phyloP scores from a whole-genome alignment of 371 early-diverging fungal species.

The Capniomyces stellatus region DNA sequence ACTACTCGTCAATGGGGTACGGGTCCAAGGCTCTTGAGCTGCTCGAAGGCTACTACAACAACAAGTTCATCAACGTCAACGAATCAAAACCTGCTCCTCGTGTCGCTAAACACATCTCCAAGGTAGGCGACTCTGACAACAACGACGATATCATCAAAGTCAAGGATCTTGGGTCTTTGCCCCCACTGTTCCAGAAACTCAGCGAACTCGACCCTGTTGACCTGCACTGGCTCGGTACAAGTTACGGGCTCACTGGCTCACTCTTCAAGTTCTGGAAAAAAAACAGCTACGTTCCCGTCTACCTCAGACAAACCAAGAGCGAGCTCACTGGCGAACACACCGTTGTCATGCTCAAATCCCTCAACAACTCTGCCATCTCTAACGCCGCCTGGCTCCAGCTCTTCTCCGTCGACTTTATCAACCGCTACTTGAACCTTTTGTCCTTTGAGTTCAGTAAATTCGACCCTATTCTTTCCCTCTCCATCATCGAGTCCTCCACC shows the following conservation, averaged over 20 bases:
- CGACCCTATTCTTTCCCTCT: conserved; percentile 56
- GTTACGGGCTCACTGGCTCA: conserved; percentile 78
- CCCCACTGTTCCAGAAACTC: conserved; percentile 67
- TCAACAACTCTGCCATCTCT: conserved; percentile 20
- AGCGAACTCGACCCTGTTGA: conserved; percentile 57
- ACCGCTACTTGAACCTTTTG: conserved; percentile 66
- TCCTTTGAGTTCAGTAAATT: conserved; percentile 80
- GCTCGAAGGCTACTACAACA: conserved; percentile 72
- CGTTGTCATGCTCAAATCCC: conserved; percentile 80
- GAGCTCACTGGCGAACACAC: conserved; percentile 97
- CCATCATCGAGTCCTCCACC: conserved; percentile 48
- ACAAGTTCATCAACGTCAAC: conserved; percentile 46
- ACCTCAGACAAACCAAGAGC: conserved; percentile 91
- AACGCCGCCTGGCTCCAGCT: conserved; percentile 41
- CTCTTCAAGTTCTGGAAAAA: conserved; percentile 97
- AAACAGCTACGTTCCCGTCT: conserved; percentile 79
- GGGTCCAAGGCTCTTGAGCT: conserved; percentile 76
- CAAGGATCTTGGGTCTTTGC: conserved; percentile 75
- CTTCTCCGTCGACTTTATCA: conserved; percentile 77
- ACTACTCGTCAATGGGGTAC: conserved; percentile 95
- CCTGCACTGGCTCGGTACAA: conserved; percentile 94
- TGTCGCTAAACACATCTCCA: not conserved
- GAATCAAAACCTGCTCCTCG: conserved; percentile 26
- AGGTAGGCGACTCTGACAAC: conserved; percentile 30
- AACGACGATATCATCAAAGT: conserved; percentile 58